Evolutionary conservation across 495 filamentous ascomycete species (phyloP), one percentile per base, ranked within the genome.

Genomic region (Usnea hakonensis): DNA sequence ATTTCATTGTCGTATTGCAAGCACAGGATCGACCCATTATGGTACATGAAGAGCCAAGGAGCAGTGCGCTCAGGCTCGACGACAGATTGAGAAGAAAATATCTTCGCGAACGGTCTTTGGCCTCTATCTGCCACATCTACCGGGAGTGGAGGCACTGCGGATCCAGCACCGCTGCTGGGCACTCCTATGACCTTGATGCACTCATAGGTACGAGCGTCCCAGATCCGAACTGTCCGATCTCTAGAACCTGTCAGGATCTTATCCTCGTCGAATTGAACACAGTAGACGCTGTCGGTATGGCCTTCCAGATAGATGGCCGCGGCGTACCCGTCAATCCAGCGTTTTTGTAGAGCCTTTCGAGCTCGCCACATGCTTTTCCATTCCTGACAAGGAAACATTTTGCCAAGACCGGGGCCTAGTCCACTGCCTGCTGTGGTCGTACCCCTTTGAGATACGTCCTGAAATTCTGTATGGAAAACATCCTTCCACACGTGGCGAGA

Each of bases 211-310:
- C 87, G 82, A 75, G 95, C 87, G 74, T 96, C 90, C 94, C 94
- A 98, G 28, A 98, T 84, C 57, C 94, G 87, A 68, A 98, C 92
- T 1, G 94, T 97, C 68, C 87, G 88, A 72, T 98, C 94, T 62
- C 95, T 86, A 17, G 94, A 97, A 60, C 94, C 94, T 17, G 95
- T 97, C 60, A 98, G 91, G 66, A 97, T 94, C 71, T 97, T 98
- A 68, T 87, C 75, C 72, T 97, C 92, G 72, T 98, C 94, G 75
- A 97, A 98, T 71, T 97, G 94, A 43, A 93, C 85, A 72, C 94
- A 97, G 74, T 98, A 98, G 30, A 98, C 92, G 65, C 90, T 96
- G 72, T 97, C 94, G 14, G 83, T 83, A 69, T 98, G 94, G 1
- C 95, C 94, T 69, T 93, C 88, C 21, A 97, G 78, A 71, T 95